Conservation (phyloP, 192 early-diverging fungal genomes). For the Oehlia diaphana region DNA sequence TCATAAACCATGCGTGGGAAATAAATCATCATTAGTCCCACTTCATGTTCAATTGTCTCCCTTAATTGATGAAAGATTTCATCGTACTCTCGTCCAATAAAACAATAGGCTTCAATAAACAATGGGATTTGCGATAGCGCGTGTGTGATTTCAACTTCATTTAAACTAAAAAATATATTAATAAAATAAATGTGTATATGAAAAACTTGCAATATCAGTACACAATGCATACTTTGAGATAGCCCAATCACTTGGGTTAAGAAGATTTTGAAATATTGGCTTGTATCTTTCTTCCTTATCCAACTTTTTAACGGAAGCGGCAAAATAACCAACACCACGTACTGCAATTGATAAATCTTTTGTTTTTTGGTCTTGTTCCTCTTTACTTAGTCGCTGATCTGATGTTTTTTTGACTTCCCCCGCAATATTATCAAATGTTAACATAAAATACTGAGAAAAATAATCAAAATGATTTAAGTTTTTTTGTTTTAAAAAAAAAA, state of each 20-base stretch:
- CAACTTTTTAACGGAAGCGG: constrained; percentile 53
- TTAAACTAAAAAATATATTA: constrained; percentile 35
- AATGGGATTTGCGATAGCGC: constrained; percentile 50
- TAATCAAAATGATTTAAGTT: neutral
- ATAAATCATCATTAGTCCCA: constrained; percentile 45
- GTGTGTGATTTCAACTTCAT: constrained; percentile 44
- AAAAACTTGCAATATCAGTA: neutral
- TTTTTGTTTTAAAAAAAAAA: neutral
- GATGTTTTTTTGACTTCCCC: neutral
- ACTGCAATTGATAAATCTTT: constrained; percentile 65
- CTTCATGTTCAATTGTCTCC: constrained; percentile 44
- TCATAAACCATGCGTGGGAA: constrained; percentile 50
- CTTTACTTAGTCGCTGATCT: constrained; percentile 39
- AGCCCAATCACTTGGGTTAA: constrained; percentile 51
- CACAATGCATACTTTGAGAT: constrained; percentile 51
- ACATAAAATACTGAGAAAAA: constrained; percentile 49
- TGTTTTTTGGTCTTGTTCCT: constrained; percentile 32
- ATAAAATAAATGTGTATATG: neutral
- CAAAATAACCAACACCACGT: constrained; percentile 69
- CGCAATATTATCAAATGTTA: constrained; percentile 37
- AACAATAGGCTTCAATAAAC: constrained; percentile 64
- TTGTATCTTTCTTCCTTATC: constrained; percentile 46
- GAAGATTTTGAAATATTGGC: constrained; percentile 45
- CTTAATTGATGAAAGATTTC: constrained; percentile 49
- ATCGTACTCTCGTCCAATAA: constrained; percentile 50